Evolutionary conservation across 2,329 filamentous ascomycete species (phyloP), one percentile per base, ranked within the genome.

Genomic region (Talaromyces sp.): DNA sequence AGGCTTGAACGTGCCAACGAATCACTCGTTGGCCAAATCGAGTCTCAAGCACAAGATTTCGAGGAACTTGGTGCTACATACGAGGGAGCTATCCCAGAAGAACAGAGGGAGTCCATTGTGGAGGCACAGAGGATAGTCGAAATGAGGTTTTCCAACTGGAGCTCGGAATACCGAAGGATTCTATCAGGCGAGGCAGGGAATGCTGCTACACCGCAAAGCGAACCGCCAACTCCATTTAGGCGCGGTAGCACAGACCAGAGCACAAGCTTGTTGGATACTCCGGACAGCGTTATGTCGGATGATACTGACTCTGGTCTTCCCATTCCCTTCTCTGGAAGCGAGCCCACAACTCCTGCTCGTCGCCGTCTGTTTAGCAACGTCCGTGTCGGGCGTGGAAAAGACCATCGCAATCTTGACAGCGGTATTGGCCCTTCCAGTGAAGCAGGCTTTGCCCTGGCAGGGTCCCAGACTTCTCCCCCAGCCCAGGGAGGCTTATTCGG

Each of bases 331-430:
- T n/a, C 67, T 57, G 73, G 69, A 30, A 77, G 72, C 57, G 75
- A 75, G 28, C 76, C 79, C 3, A 74, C 80, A 39, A 80, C 79
- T 1, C 78, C 78, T 2, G 71, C 75, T 32, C 10, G 42, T 22
- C 47, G 11, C 19, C 76, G 72, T 59, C 71, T 72, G 61, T 80
- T 77, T 64, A 73, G 74, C 27, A 75, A 80, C 65, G 71, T 77
- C n/a, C 74, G 77, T 62, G 64, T 74, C 59, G 74, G 72, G 4
- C 70, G 74, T 58, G 77, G 73, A 44, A 78, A 73, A 64, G 69
- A 73, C 53, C 70, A 73, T 36, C 71, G 67, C 54, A 74, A 68
- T 28, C 69, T 78, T 30, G 75, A 80, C 60, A 79, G 74, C 64
- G 76, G 74, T 0, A 72, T 80, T 67, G 75, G 71, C 0, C 73